phyloP scores from a whole-genome alignment of 2,329 filamentous ascomycete species.

The Pleoardoris graminearum region DNA sequence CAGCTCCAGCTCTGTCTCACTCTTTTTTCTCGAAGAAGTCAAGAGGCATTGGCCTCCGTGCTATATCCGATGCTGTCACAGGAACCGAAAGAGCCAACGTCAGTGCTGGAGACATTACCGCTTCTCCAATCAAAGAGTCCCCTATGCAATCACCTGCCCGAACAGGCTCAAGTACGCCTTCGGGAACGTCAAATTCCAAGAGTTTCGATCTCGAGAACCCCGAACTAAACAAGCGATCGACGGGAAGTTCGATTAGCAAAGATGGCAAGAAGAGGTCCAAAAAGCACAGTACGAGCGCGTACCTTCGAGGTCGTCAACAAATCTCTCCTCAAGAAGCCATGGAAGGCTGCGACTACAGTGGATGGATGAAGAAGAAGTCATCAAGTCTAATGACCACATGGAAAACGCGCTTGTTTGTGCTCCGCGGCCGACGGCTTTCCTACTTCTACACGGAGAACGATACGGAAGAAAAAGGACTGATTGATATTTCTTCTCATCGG shows the following conservation, averaged over 20 bases:
- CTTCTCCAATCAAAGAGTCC: slow-evolving; percentile 56
- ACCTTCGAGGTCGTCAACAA: slow-evolving; percentile 81
- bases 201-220: slow-evolving; percentile 82
- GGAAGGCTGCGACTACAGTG: slow-evolving; percentile 84
- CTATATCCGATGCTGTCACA: slow-evolving; percentile 75
- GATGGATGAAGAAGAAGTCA: slow-evolving; percentile 99
- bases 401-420: slow-evolving; percentile 94
- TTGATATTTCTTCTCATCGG: slow-evolving; percentile 96
- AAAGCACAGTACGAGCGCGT: slow-evolving; percentile 95
- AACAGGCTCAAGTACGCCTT: slow-evolving; percentile 73
- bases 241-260: slow-evolving; percentile 50
- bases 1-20: slow-evolving; percentile 33
- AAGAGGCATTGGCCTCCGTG: slow-evolving; percentile 71
- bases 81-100: slow-evolving; percentile 57
- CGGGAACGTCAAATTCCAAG: slow-evolving; percentile 59
- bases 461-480: slow-evolving; percentile 88
- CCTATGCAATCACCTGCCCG: slow-evolving; percentile 67
- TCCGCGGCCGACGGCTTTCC: slow-evolving; percentile 85
- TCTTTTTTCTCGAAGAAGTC: slow-evolving; percentile 46
- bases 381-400: slow-evolving; percentile 95
- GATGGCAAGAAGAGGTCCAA: slow-evolving; percentile 58
- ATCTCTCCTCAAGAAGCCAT: slow-evolving; percentile 83
- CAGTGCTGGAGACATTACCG: slow-evolving; percentile 44
- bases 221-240: slow-evolving; percentile 45
- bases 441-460: slow-evolving; percentile 97